These are phyloP conservation scores for Physcomitrellopsis africana DNA, from an alignment of 225 moss, liverwort and hornwort genomes.

Conservation along the genomic window DNA sequence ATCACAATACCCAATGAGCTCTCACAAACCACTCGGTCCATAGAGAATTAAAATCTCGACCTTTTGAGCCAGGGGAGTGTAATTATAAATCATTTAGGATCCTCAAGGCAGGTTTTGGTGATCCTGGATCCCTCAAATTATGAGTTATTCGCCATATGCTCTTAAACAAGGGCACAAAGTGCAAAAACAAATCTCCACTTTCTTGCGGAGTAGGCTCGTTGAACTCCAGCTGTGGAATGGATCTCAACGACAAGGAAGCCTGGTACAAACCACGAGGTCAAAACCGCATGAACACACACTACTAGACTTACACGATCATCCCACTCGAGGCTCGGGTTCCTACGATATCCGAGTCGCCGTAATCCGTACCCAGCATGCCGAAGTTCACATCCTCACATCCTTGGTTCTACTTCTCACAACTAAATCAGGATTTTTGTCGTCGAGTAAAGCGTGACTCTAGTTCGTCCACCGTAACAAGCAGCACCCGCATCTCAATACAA, in stretches of 20 bases:
- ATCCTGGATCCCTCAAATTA: neutral
- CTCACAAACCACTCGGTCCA: neutral
- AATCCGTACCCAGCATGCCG: neutral
- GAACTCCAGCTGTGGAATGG: neutral
- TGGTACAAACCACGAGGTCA: too few species aligned
- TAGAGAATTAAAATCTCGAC: neutral
- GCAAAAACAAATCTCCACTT: neutral
- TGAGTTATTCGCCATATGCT: neutral
- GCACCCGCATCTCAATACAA: too few species aligned
- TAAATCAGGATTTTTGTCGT: neutral
- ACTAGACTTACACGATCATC: neutral
- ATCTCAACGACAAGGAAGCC: neutral
- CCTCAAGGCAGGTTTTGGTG: neutral
- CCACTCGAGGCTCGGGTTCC: neutral
- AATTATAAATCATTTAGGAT: neutral
- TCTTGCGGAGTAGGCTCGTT: slow-evolving; percentile 5
- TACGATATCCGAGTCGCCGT: neutral
- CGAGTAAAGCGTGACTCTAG: neutral
- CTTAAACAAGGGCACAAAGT: neutral
- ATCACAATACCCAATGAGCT: too few species aligned
- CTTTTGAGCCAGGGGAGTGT: neutral
- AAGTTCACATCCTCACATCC: neutral
- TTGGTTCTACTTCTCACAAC: neutral
- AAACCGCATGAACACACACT: neutral
- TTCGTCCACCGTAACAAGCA: too few species aligned